phyloP scores from a whole-genome alignment of 306 rosid genomes.

The Fragaria iinumae region DNA sequence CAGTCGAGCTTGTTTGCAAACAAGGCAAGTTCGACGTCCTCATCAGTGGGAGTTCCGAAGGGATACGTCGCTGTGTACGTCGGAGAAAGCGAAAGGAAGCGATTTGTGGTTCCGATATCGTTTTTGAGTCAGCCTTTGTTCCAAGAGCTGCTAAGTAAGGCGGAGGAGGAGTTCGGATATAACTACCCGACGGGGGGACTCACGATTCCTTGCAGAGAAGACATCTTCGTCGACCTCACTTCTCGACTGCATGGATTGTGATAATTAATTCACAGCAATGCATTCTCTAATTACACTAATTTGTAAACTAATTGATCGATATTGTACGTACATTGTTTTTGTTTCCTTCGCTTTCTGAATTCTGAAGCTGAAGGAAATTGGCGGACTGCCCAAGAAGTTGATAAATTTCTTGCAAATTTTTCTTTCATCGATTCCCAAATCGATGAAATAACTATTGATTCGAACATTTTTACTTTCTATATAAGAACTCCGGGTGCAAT shows the following conservation, averaged over 20 bases:
- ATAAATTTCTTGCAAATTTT: no score
- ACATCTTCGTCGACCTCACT: conserved; percentile 21
- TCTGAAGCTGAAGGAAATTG: no score
- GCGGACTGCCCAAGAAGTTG: no score
- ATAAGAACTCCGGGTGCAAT: no score
- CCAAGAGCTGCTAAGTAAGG: conserved; percentile 25
- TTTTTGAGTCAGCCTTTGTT: conserved; percentile 37
- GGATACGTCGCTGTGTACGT: conserved; percentile 56
- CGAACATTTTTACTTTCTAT: no score
- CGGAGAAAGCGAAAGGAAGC: conserved; percentile 41
- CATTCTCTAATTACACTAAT: neutral
- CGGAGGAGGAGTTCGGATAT: conserved; percentile 28
- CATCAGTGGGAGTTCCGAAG: conserved; percentile 35
- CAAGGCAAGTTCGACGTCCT: conserved; percentile 7
- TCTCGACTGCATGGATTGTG: conserved; percentile 17
- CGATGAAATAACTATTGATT: no score
- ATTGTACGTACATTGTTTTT: no score
- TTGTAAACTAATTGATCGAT: neutral
- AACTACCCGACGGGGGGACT: conserved; percentile 23
- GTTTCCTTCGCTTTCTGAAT: no score
- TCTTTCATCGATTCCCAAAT: no score
- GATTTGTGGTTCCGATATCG: conserved; percentile 43
- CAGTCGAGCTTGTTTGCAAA: conserved; percentile 21
- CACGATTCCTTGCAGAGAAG: conserved; percentile 34
- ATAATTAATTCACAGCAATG: neutral